Base-by-base conservation (phyloP, 2,329 filamentous ascomycete species). In the Cordyceps cateniannulata region DNA sequence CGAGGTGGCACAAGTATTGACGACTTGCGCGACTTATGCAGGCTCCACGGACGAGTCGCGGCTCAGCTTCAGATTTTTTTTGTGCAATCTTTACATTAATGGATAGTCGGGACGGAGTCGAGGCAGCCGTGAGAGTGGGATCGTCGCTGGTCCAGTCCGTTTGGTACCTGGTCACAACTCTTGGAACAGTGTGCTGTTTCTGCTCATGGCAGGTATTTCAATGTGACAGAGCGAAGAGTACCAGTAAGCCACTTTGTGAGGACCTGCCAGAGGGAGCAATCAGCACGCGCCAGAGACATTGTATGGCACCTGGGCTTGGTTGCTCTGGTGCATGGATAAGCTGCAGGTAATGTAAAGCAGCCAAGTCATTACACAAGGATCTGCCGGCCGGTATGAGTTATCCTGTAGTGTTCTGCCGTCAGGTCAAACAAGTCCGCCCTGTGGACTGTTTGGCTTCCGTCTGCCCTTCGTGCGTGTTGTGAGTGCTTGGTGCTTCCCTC, bases 11-110 rank as follows among this genome's bases (percentile, higher is more conserved):
- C 45, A 51, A 51, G 35, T 44, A 51, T n/a, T 27, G 32, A 8
- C 29, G 20, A 32, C 24, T 40, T 50, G 32, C 47, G 47, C 32
- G 45, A 35, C 35, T 52, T 52, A 59, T 59, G 55, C 55, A 58
- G 7, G 42, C 42, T 25, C 44, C 27, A 35, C 7, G 44, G 32
- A 29, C 32, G 32, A 58, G 55, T 58, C 32, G 27, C 55, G 44
- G 6, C 10, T 4, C 7, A 16, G 16, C 18, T 44, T 44, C 12
- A 32, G 18, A 20, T 20, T 44, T 7, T 7, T 45, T 47, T 40
- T 58, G 55, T 38, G 44, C 20, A 40, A 20, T 22, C 22, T n/a
- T 45, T 38, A 16, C 18, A n/a, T n/a, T 16, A 6, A 42, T n/a
- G 38, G 38, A 40, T n/a, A 40, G 38, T 40, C 18, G 38, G 18